phyloP scores from a whole-genome alignment of 192 early-diverging fungal species.

The Mortierella hygrophila region DNA sequence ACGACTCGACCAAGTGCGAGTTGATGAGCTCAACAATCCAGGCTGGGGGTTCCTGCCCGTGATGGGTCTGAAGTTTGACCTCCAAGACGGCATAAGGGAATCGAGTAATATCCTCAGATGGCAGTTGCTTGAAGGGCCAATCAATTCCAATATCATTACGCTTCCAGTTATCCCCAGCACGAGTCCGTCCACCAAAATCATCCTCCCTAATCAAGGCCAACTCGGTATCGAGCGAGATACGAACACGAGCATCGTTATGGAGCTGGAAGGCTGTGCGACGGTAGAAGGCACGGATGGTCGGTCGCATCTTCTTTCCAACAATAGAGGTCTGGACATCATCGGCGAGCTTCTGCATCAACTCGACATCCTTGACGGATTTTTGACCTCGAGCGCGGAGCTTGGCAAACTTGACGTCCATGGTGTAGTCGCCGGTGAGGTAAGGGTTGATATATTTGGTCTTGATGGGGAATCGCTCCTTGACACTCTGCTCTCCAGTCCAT shows the following conservation, averaged over 20 bases:
- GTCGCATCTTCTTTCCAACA: conserved; percentile 71
- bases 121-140: conserved; percentile 83
- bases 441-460: conserved; percentile 94
- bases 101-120: conserved; percentile 73
- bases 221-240: conserved; percentile 97
- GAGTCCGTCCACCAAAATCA: conserved; percentile 71
- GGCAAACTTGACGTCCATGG: conserved; percentile 78
- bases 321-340: conserved; percentile 81
- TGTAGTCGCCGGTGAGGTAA: conserved; percentile 82
- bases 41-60: conserved; percentile 76
- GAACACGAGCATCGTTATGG: conserved; percentile 92
- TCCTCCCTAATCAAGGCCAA: conserved; percentile 97
- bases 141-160: conserved; percentile 85
- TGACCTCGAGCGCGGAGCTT: conserved; percentile 82
- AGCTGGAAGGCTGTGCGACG: conserved; percentile 99
- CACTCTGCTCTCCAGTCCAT: conserved; percentile 79
- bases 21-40: conserved; percentile 86
- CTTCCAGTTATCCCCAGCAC: conserved; percentile 91
- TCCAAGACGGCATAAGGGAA: conserved; percentile 98
- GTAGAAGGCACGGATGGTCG: conserved; percentile 90
- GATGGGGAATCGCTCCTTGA: conserved; percentile 93
- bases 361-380: conserved; percentile 86
- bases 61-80: conserved; percentile 83
- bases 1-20: conserved; percentile 81
- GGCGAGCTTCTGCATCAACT: conserved; percentile 79